A percentile compares a stretch with the other conserved stretches of the same genome.
These are phyloP conservation scores for Tieghemostelium lacteum DNA, from an alignment of 78 protist genomes.

Conservation along the genomic window DNA sequence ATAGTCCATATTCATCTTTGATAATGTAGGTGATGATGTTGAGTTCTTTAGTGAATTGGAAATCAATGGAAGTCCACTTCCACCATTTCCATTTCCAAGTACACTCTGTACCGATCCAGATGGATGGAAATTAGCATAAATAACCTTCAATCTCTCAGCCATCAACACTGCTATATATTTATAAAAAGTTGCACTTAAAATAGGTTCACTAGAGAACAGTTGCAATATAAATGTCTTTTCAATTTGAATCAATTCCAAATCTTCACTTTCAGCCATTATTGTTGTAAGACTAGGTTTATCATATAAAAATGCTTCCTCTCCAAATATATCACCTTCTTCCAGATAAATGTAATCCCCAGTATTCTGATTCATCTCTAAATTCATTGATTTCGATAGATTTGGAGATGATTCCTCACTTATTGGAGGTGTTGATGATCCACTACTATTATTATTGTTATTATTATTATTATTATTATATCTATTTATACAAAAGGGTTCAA, in stretches of 20 bases:
- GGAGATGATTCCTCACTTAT: conserved; percentile 1
- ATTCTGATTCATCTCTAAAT: neutral
- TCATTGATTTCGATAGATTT: neutral
- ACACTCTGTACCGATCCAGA: neutral
- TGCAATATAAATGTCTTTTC: conserved; percentile 62
- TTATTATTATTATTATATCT: neutral
- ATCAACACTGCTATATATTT: conserved; percentile 45
- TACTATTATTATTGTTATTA: neutral
- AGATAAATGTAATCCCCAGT: conserved; percentile 46
- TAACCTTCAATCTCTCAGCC: conserved; percentile 22
- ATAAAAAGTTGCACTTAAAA: conserved; percentile 56
- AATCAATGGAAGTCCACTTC: neutral
- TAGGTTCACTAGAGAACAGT: conserved; percentile 52
- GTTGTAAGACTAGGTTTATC: conserved; percentile 45
- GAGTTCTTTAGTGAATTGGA: neutral
- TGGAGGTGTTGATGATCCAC: neutral
- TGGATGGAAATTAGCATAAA: neutral
- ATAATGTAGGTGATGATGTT: conserved; percentile 18
- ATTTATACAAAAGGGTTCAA: conserved; percentile 11
- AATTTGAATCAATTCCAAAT: conserved; percentile 56
- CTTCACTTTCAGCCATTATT: conserved; percentile 25
- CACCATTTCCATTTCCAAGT: neutral
- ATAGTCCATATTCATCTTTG: conserved; percentile 1
- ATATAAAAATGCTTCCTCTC: conserved; percentile 57
- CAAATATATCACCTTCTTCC: conserved; percentile 58